Evolutionary conservation across 352 stramenopile genomes (phyloP).

Genomic region (Globisporangium spiculum): DNA sequence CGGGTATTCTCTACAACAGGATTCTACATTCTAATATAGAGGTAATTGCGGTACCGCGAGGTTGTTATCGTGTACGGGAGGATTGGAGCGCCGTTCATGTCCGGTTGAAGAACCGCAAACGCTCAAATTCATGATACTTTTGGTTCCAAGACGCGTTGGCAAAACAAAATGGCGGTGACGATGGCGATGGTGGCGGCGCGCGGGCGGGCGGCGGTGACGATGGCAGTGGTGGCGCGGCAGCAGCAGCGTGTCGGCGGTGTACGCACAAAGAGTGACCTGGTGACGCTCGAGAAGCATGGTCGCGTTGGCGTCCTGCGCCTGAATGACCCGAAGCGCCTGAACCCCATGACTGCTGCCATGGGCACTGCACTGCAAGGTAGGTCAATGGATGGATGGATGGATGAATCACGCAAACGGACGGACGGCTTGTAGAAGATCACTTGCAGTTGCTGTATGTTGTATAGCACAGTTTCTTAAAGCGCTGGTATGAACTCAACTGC

Average conservation of each 20-base stretch:
- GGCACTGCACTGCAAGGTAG: slow-evolving; percentile 56
- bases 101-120: slow-evolving; percentile 14
- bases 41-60: neutral
- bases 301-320: slow-evolving; percentile 53
- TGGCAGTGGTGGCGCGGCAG: neutral
- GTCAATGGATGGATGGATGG: neutral
- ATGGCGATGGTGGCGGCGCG: neutral
- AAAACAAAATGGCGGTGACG: neutral
- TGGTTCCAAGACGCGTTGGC: neutral
- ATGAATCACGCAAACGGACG: neutral
- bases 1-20: neutral
- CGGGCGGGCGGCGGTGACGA: neutral
- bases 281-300: slow-evolving; percentile 51
- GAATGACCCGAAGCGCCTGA: slow-evolving; percentile 81
- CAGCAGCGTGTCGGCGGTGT: slow-evolving; percentile 5
- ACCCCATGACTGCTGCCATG: slow-evolving; percentile 86
- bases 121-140: neutral
- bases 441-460: neutral
- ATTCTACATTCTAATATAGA: neutral
- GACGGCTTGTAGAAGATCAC: neutral
- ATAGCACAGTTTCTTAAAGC: neutral
- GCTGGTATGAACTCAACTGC: neutral
- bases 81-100: neutral
- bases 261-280: slow-evolving; percentile 34
- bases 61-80: neutral